phyloP scores from a whole-genome alignment of 208 protist species.

The Trypanosoma cruzi region DNA sequence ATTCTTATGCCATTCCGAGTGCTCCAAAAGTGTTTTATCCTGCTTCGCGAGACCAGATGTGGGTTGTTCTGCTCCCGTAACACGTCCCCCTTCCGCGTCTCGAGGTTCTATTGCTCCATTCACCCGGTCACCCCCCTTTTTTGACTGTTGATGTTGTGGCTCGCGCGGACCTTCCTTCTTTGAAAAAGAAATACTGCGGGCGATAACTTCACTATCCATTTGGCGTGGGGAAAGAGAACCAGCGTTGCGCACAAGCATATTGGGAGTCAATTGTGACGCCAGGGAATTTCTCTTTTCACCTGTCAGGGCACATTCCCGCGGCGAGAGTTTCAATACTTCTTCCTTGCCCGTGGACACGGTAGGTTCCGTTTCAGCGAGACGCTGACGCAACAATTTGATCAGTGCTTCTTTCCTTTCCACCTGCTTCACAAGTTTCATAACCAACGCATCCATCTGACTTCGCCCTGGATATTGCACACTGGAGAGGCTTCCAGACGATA shows the following conservation, averaged over 20 bases:
- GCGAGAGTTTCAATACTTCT: background rate
- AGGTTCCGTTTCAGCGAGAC: background rate
- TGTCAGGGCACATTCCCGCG: background rate
- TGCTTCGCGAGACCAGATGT: background rate
- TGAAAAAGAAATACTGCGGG: too few relatives aligned
- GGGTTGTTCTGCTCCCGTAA: background rate
- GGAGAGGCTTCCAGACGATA: conserved; percentile 4
- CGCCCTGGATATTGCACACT: conserved; percentile 21
- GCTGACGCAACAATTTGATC: conserved; percentile 8
- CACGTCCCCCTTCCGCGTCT: background rate
- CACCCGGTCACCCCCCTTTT: background rate
- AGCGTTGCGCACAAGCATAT: background rate
- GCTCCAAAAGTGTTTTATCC: background rate
- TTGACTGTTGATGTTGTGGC: background rate
- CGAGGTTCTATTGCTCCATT: background rate
- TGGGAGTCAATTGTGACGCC: background rate
- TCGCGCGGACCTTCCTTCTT: background rate
- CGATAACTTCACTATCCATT: background rate
- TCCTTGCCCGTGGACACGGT: background rate
- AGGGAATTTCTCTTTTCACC: background rate
- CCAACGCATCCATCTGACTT: conserved; percentile 12
- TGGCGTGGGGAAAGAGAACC: background rate
- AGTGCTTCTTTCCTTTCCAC: conserved; percentile 17
- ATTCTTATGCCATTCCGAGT: background rate
- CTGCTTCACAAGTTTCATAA: conserved; percentile 9